Base-by-base conservation (phyloP, 495 filamentous ascomycete genomes). In the Podospora appendiculata region DNA sequence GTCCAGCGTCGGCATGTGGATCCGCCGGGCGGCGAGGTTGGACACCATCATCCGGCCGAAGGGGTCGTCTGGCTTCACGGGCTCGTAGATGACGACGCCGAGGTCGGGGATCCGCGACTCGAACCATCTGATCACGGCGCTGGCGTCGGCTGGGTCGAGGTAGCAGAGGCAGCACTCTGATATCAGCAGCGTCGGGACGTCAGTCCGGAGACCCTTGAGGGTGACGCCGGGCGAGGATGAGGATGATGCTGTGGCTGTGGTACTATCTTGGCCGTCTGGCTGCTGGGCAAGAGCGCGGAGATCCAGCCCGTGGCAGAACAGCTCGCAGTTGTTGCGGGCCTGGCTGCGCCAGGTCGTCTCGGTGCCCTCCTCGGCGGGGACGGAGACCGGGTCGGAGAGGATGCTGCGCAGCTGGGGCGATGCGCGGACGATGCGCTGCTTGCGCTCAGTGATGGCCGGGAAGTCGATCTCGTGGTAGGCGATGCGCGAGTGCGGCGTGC, bases 131-230 rank as follows among this genome's bases (percentile, higher is more conserved):
- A 95, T 70, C 10, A 93, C 81, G 11, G 69, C 62, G 42, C 71
- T 70, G 1, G 89, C 85, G 33, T 80, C 75, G 0, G 72, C 52
- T 0, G 84, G 76, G 1, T 82, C 74, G 1, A 98, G 78, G 64
- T 98, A 98, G 56, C 90, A 85, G 19, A 98, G 77, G 68, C 93
- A 96, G 73, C 92, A 96, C 67, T 98, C 93, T 0, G 90, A 95
- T 10, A 97, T 76, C 38, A 97, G 58, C 12, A 97, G 69, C 1
- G 92, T 97, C 1, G 92, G 91, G 0, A 88, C 18, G 34, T 74
- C 60, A 8, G 57, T 67, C 42, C 58, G 62, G 17, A 79, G 58
- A 11, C 65, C 62, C 14, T 47, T 54, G 8, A 78, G 50, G 43
- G 41, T 11, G 3, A 46, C 13, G 17, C 40, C 16, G 51, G 45